phyloP scores from a whole-genome alignment of 169 alveolate genomes.

The Perkinsus chesapeaki region DNA sequence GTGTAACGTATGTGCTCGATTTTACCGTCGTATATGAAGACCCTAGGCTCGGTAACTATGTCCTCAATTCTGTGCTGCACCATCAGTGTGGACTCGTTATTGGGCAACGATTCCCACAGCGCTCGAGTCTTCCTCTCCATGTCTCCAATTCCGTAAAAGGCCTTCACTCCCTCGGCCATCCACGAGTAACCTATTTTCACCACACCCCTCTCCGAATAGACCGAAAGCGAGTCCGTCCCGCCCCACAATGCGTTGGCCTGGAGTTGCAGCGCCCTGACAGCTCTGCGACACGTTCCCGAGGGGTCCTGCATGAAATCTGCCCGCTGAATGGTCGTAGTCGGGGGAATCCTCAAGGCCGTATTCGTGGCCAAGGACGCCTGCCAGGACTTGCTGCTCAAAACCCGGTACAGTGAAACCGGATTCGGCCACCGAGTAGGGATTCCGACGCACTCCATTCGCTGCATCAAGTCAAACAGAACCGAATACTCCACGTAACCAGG shows the following conservation, averaged over 20 bases:
- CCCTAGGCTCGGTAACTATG: not conserved
- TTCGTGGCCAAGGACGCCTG: not conserved
- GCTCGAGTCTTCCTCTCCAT: not conserved
- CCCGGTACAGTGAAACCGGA: not conserved
- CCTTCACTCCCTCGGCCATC: not conserved
- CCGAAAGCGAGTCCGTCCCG: not conserved
- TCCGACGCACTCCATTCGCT: not conserved
- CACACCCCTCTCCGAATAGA: not conserved
- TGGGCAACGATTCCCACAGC: not conserved
- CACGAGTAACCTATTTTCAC: not conserved
- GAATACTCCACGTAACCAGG: not conserved
- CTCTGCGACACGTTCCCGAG: not conserved
- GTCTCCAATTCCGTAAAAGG: not conserved
- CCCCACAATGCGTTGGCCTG: not conserved
- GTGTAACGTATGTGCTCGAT: not conserved
- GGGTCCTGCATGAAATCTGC: not conserved
- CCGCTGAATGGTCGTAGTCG: not conserved
- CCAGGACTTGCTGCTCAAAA: not conserved
- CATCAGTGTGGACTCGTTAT: not conserved
- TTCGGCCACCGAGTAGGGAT: not conserved
- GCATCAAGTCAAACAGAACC: not conserved
- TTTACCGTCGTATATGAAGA: not conserved
- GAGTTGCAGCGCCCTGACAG: not conserved
- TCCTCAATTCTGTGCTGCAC: not conserved
- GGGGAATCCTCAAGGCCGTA: not conserved